These are phyloP conservation scores for Ophiobolus disseminans DNA, from an alignment of 2,329 filamentous ascomycete species.

Conservation along the genomic window DNA sequence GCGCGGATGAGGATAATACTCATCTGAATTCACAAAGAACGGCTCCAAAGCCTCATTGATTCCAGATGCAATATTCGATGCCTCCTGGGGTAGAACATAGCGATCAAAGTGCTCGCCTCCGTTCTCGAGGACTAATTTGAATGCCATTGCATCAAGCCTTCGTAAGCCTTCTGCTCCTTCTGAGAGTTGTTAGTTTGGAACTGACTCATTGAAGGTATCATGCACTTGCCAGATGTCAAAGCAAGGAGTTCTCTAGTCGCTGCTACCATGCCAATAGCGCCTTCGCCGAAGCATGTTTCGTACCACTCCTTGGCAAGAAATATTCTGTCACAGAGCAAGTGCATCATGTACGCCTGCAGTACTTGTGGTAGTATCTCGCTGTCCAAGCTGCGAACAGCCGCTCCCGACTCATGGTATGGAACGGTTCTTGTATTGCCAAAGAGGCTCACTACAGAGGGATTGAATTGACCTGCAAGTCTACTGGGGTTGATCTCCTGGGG, in stretches of 20 bases:
- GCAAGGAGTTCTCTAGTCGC: background rate
- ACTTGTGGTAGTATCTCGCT: background rate
- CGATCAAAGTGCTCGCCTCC: background rate
- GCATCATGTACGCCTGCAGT: background rate
- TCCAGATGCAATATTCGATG: background rate
- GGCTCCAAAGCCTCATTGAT: background rate
- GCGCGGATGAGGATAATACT: too few relatives aligned
- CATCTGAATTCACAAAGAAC: background rate
- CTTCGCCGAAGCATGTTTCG: background rate
- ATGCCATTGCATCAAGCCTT: background rate
- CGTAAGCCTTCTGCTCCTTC: background rate
- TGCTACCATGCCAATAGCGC: background rate
- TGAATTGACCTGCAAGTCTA: background rate
- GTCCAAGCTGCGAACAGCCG: background rate
- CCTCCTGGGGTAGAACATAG: background rate
- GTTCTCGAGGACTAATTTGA: background rate
- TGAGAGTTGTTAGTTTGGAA: background rate
- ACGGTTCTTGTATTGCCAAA: background rate
- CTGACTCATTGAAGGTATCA: background rate
- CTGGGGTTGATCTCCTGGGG: background rate
- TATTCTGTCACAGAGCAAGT: background rate
- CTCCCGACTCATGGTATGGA: background rate
- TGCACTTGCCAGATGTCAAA: background rate
- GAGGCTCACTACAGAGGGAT: background rate
- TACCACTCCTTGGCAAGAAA: background rate